A percentile compares a stretch with the other conserved stretches of the same genome.
Conservation (phyloP, 2,329 filamentous ascomycete genomes). For the Diaporthe helianthi region DNA sequence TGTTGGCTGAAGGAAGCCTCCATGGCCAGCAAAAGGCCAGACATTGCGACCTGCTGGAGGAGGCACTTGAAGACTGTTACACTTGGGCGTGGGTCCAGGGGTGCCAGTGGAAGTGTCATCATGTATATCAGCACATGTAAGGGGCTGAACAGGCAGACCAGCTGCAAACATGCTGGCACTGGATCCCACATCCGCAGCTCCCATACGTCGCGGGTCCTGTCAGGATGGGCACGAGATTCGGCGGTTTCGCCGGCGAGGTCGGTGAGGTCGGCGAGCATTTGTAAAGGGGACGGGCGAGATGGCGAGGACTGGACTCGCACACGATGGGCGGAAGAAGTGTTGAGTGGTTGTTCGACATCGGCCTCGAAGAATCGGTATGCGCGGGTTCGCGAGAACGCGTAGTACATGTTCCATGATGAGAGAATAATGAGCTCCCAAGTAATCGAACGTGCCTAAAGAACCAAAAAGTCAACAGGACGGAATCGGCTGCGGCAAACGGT, state of each 20-base stretch:
- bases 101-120: conserved; percentile 80
- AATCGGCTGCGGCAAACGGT: neutral
- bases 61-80: conserved; percentile 85
- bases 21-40: conserved; percentile 77
- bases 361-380: conserved; percentile 92
- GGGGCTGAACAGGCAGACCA: conserved; percentile 92
- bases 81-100: conserved; percentile 81
- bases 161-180: conserved; percentile 77
- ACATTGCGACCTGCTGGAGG: conserved; percentile 77
- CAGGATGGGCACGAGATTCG: conserved; percentile 84
- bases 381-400: conserved; percentile 81
- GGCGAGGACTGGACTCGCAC: conserved; percentile 89
- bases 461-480: conserved; percentile 20
- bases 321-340: conserved; percentile 85
- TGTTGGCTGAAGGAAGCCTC: conserved; percentile 81
- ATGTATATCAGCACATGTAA: conserved; percentile 91
- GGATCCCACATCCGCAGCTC: conserved; percentile 95
- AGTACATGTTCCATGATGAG: conserved; percentile 79
- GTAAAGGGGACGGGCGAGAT: conserved; percentile 77
- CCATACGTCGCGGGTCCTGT: conserved; percentile 88
- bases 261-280: conserved; percentile 73
- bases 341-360: conserved; percentile 75
- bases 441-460: conserved; percentile 67
- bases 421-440: conserved; percentile 73
- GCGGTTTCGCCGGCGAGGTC: conserved; percentile 73